Conservation (phyloP, 768 basidiomycete genomes). For the Tremella fuciformis region DNA sequence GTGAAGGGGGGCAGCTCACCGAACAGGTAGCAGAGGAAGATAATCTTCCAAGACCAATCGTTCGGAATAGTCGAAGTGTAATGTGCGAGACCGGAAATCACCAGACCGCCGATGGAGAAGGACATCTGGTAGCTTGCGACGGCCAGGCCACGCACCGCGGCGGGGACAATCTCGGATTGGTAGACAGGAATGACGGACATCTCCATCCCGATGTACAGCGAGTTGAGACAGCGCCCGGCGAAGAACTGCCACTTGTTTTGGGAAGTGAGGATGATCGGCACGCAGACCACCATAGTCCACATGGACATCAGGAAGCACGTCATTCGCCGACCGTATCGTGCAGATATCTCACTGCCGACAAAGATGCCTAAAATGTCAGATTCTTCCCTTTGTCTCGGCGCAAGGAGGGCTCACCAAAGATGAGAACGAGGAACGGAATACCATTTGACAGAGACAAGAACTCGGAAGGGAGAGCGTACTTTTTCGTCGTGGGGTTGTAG, state of each 20-base stretch:
- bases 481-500: background rate
- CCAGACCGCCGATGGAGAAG: background rate
- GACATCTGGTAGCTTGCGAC: background rate
- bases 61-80: background rate
- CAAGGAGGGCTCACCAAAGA: background rate
- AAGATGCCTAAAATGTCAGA: background rate
- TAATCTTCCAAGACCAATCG: constrained; percentile 2
- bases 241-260: background rate
- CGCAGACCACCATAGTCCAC: background rate
- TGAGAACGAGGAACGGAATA: background rate
- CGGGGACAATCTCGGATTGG: constrained; percentile 5
- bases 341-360: background rate
- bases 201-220: constrained; percentile 1
- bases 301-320: background rate
- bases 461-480: background rate
- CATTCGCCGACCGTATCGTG: constrained; percentile 5
- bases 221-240: background rate
- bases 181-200: background rate
- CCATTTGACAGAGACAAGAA: background rate
- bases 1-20: background rate
- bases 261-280: background rate
- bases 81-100: background rate
- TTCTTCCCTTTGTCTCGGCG: too few species aligned
- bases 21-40: constrained; percentile 1
- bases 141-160: constrained; percentile 1